phyloP scores from a whole-genome alignment of 1,139 yeast species.

The Taphrina confusa region DNA sequence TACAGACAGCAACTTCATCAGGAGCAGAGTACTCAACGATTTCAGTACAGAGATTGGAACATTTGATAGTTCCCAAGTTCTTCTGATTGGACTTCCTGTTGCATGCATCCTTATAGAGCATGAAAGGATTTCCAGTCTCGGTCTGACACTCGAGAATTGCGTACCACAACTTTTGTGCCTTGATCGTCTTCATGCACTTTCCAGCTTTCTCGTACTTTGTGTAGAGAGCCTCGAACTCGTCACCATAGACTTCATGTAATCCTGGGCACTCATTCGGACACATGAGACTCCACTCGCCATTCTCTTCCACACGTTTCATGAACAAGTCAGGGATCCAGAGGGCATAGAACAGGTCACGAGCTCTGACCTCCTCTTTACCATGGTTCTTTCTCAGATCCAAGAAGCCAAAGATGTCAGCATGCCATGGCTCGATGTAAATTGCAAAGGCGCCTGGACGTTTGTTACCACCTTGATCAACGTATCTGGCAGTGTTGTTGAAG shows the following conservation, averaged over 20 bases:
- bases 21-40: conserved; percentile 85
- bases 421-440: conserved; percentile 88
- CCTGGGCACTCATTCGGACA: conserved; percentile 91
- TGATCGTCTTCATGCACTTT: conserved; percentile 67
- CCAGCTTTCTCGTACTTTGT: conserved; percentile 71
- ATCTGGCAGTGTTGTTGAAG: conserved; percentile 86
- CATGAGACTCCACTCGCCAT: conserved; percentile 80
- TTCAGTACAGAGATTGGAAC: conserved; percentile 87
- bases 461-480: conserved; percentile 93
- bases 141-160: conserved; percentile 85
- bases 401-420: conserved; percentile 79
- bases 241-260: conserved; percentile 75
- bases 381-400: conserved; percentile 83
- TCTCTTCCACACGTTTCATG: conserved; percentile 80
- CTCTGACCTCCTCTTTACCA: conserved; percentile 88
- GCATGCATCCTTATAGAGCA: conserved; percentile 87
- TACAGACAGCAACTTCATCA: conserved; percentile 88
- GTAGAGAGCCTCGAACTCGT: conserved; percentile 70
- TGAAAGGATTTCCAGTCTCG: conserved; percentile 90
- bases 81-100: conserved; percentile 80
- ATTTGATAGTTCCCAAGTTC: conserved; percentile 82
- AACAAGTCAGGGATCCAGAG: conserved; percentile 88
- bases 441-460: conserved; percentile 95
- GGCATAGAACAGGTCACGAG: conserved; percentile 88
- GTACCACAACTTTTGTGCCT: conserved; percentile 88